Percentiles rank a stretch among this genome's conserved stretches.
These are phyloP conservation scores for Neofusicoccum laricinum DNA, from an alignment of 2,329 filamentous ascomycete genomes.

Conservation along the genomic window DNA sequence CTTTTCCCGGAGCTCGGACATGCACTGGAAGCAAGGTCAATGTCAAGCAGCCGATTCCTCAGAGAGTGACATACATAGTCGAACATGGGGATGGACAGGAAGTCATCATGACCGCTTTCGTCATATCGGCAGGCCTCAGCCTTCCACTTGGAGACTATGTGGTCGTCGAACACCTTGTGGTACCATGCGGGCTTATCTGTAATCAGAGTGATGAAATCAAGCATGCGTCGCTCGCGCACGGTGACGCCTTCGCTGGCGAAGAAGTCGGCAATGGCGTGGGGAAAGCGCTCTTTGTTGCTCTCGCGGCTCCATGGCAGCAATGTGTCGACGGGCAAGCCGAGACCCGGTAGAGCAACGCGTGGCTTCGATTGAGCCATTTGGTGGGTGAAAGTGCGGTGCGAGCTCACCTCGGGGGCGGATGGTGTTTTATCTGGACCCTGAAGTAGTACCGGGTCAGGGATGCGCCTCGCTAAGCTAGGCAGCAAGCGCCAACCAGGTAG, in stretches of 20 bases:
- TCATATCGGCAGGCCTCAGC: constrained; percentile 20
- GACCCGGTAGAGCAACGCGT: constrained; percentile 26
- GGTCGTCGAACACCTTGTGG: constrained; percentile 37
- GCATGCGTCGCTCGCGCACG: constrained; percentile 39
- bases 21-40: constrained; percentile 8
- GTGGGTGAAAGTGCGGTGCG: too few species aligned
- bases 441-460: too few species aligned
- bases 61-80: not conserved
- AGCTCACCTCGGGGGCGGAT: too few species aligned
- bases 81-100: constrained; percentile 3
- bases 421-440: too few species aligned
- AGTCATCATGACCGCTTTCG: not conserved
- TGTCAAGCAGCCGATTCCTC: not conserved
- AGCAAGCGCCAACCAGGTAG: too few species aligned
- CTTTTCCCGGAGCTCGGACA: constrained; percentile 52
- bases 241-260: constrained; percentile 20
- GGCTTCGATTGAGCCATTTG: not conserved
- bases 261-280: constrained; percentile 31
- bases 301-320: constrained; percentile 20
- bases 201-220: constrained; percentile 38
- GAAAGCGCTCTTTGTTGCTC: constrained; percentile 27
- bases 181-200: constrained; percentile 43
- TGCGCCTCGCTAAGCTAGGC: too few species aligned
- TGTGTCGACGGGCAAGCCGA: constrained; percentile 32
- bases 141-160: constrained; percentile 31